A percentile compares a stretch with the other conserved stretches of the same genome.
phyloP scores from a whole-genome alignment of 2,329 filamentous ascomycete species.

The Apiospora sp. region DNA sequence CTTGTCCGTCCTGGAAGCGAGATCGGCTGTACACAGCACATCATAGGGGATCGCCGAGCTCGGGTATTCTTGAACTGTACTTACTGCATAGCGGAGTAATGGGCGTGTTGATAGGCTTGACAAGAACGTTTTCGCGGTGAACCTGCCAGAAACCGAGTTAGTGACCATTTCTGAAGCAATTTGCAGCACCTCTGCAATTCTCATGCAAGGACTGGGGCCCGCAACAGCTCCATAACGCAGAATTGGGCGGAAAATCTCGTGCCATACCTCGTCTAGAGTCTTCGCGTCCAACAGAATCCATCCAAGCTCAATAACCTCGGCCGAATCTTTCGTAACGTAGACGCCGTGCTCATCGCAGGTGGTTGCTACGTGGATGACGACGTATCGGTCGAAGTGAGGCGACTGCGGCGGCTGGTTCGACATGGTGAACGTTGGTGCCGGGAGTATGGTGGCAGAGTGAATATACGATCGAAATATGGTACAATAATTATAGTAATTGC shows the following conservation, averaged over 20 bases:
- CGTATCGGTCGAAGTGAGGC: constrained; percentile 90
- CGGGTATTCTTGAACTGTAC: constrained; percentile 50
- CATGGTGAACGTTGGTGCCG: constrained; percentile 44
- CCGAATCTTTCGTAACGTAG: constrained; percentile 98
- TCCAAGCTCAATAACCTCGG: constrained; percentile 98
- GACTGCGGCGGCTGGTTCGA: constrained; percentile 60
- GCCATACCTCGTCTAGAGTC: constrained; percentile 86
- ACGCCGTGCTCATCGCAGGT: constrained; percentile 99
- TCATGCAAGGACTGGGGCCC: constrained; percentile 12
- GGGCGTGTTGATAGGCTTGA: constrained; percentile 98
- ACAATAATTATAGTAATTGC: constrained; percentile 15
- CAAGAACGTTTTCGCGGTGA: constrained; percentile 92
- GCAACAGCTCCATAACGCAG: constrained; percentile 24
- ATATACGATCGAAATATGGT: constrained; percentile 19
- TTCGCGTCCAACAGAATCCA: constrained; percentile 97
- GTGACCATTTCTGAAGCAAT: constrained; percentile 3
- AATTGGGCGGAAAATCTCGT: constrained; percentile 21
- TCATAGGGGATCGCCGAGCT: not conserved
- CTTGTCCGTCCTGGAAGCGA: constrained; percentile 13
- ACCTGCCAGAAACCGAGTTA: constrained; percentile 62
- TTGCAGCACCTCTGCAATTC: constrained; percentile 9
- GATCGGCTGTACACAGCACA: constrained; percentile 13
- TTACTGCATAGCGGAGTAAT: constrained; percentile 99
- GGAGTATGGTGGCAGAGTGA: not conserved
- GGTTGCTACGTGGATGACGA: constrained; percentile 97